A percentile compares a stretch with the other conserved stretches of the same genome.
Evolutionary conservation across 1,284 basidiomycete genomes (phyloP).

Genomic region (Microstroma glucosiphilum): DNA sequence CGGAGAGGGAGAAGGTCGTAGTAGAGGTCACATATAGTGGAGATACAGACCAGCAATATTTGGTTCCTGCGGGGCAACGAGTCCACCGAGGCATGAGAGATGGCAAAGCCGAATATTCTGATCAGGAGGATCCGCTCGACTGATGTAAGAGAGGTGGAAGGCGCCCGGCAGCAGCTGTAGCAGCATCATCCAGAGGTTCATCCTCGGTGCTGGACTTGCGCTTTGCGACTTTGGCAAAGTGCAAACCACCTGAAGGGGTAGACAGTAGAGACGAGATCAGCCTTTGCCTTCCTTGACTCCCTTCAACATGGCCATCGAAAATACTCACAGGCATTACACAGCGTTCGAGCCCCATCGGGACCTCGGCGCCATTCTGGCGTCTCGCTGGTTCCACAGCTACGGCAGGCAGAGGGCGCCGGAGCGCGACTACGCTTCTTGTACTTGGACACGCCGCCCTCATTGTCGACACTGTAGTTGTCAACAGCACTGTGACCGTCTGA

Average conservation of each 20-base stretch:
- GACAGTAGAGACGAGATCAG: neutral
- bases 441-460: slow-evolving; percentile 17
- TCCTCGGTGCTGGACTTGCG: neutral
- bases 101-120: too few relatives aligned
- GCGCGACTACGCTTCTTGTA: slow-evolving; percentile 48
- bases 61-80: too few relatives aligned
- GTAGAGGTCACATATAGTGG: too few relatives aligned
- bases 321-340: slow-evolving; percentile 45
- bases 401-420: slow-evolving; percentile 41
- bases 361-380: slow-evolving; percentile 49
- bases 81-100: too few relatives aligned
- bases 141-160: too few relatives aligned
- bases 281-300: neutral
- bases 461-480: too few relatives aligned
- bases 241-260: neutral
- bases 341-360: slow-evolving; percentile 44
- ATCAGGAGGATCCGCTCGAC: too few relatives aligned
- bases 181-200: too few relatives aligned
- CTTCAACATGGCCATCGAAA: neutral
- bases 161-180: too few relatives aligned
- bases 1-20: too few relatives aligned
- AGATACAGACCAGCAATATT: too few relatives aligned
- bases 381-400: slow-evolving; percentile 38
- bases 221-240: neutral
- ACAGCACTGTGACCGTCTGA: neutral